Evolutionary conservation across 2,329 filamentous ascomycete species (phyloP), one percentile per base, ranked within the genome.

Genomic region (Paraphaeosphaeria sporulosa): DNA sequence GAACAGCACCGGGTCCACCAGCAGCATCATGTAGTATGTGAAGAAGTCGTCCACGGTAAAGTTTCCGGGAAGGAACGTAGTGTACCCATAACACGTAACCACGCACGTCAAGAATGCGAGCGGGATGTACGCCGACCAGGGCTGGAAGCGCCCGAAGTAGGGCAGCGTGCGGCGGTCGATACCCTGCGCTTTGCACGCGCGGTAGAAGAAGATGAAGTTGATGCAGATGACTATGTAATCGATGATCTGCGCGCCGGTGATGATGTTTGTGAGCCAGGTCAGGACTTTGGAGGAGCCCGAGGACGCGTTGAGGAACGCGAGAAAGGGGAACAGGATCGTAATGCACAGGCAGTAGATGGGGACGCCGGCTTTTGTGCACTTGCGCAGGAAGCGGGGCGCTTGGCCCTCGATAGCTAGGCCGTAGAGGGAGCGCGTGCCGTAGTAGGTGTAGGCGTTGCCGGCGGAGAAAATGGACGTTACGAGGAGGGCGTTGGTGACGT

Each of bases 241-340:
- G 56, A 74, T 64, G 40, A 74, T 64, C 67, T 91, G 88, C 0
- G 89, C 90, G 0, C 90, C 89, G 10, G 90, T 92, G n/a, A 91
- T 83, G 72, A 91, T 76, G 57, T 86, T 89, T 25, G 91, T 86
- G 64, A 93, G 88, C 90, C 90, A 93, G 55, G 83, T 82, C 60
- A 93, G 80, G 0, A 93, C 91, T n/a, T 88, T 85, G 2, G 89
- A 84, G 0, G 87, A 83, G 54, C 83, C 82, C 59, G 85, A 83
- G 17, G 86, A 89, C n/a, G 93, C 84, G 74, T 93, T 89, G 44
- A 93, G 80, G 76, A 93, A 94, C 3, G 88, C 85, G 6, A 94
- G 80, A 3, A 91, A 80, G 1, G 89, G 84, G 67, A 94, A 87
- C 2, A 85, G 74, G 15, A 91, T 82, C 0, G 91, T 89, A 34